Evolutionary conservation across 169 alveolate genomes (phyloP), one percentile per base, ranked within the genome.

Genomic region (Eimeria maxima): DNA sequence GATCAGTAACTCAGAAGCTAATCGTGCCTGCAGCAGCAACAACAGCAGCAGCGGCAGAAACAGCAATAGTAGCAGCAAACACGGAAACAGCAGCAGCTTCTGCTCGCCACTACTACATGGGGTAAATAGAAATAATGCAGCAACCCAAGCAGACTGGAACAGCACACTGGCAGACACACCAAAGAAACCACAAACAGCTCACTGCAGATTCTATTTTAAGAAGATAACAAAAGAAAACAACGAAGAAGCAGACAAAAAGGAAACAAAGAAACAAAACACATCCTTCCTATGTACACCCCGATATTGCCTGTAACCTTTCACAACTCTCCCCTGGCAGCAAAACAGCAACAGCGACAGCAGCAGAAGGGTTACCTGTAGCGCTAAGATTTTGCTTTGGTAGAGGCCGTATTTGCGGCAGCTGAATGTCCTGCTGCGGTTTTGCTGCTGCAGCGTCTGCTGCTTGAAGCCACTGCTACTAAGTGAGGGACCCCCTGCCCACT

Each of bases 371-470:
- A 84, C 95, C 81, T 92, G 95, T 6, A 92, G n/a, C 42, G 95
- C 95, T 16, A 92, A 55, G 7, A 78, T 38, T n/a, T 84, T 84
- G 33, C 91, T 50, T 57, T 92, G 95, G 65, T 92, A 78, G 6
- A 92, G 83, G 33, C 95, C 95, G 42, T 92, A 92, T 84, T 92
- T 92, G 63, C 95, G 78, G 91, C 95, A 92, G 91, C 95, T 92
- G 83, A 92, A 92, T 5, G 95, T 92, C 33, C 95, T 86, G 71
- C 95, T 92, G 44, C 86, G 86, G 55, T 92, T 92, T 65, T 92
- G 95, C 84, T 81, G 90, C 90, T 81, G 90, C 73, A 27, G 27
- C 44, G 50, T 81, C 71, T 81, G 90, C 45, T 24, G 65, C 71
- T 81, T 81, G 42, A 24, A 11, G 73, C 65, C 47, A 44, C 90